Base-by-base conservation (phyloP, 164 flowering plant species). In the Warburgia ugandensis region DNA sequence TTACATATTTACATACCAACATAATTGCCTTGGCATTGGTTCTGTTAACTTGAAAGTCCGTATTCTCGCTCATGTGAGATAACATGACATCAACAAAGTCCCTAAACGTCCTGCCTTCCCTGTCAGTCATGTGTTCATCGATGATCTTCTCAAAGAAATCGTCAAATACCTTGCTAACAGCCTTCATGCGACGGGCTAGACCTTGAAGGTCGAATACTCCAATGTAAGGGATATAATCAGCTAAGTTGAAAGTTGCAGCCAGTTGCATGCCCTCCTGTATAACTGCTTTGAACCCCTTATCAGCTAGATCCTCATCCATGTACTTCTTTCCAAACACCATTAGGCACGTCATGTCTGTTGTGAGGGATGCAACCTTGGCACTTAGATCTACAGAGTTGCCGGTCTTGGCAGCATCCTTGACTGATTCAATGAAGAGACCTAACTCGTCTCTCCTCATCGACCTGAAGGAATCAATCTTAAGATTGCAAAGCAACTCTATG, bases 251-350 rank as follows among this genome's bases (percentile, higher is more conserved):
- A 25, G 45, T 4, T 1, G 71, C 78, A 0, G 59, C 62, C 5
- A 74, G 36, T 1, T 44, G 28, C 73, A 72, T 50, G 3, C 56
- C 70, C 14, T 77, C 83, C n/a, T 68, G 73, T 13, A 77, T 64
- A 28, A 74, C 65, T 21, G 53, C 68, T 20, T 64, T 69, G 52
- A 77, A 80, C 2, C 83, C 79, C 10, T 56, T 69, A 62, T 68
- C 66, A 27, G 67, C 72, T 10, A 72, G 41, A 1, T 71, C 73
- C 47, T 66, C 36, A 23, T 72, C 72, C 19, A 11, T 36, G 37
- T 61, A 72, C 58, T 79, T 79, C 65, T 73, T 79, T 19, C 81
- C 85, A 44, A 79, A 55, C 22, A 74, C 69, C 79, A 74, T 74
- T 44, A 21, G 4, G 17, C 70, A 76, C 12, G 70, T 58, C 55